Evolutionary conservation across 2,329 filamentous ascomycete genomes (phyloP).

Genomic region (Incumbomyces delicatus): DNA sequence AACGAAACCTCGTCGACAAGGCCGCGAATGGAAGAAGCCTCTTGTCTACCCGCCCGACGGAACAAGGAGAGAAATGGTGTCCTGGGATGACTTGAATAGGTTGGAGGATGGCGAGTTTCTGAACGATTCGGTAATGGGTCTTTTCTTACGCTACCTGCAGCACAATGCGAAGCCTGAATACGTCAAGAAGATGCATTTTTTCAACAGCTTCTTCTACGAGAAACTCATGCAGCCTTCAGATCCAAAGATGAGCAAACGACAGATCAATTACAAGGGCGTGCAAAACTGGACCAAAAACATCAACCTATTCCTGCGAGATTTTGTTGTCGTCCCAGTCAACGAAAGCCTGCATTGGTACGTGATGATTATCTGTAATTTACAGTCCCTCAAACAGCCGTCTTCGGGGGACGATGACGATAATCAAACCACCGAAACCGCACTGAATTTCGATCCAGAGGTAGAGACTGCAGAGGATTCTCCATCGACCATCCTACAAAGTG

Average conservation of each 20-base stretch:
- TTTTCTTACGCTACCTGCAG: slow-evolving; percentile 71
- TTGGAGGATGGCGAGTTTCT: slow-evolving; percentile 78
- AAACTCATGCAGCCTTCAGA: slow-evolving; percentile 54
- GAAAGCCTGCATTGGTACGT: slow-evolving; percentile 86
- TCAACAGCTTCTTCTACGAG: slow-evolving; percentile 81
- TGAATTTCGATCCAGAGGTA: slow-evolving; percentile 10
- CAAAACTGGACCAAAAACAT: slow-evolving; percentile 78
- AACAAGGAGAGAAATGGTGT: slow-evolving; percentile 38
- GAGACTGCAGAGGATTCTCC: slow-evolving; percentile 5
- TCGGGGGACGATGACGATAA: slow-evolving; percentile 6
- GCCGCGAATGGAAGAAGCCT: slow-evolving; percentile 25
- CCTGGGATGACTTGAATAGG: slow-evolving; percentile 46
- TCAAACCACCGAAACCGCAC: not conserved
- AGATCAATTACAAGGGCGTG: slow-evolving; percentile 76
- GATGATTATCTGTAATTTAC: slow-evolving; percentile 85
- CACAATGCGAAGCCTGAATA: slow-evolving; percentile 46
- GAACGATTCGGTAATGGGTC: slow-evolving; percentile 86
- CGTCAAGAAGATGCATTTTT: slow-evolving; percentile 65
- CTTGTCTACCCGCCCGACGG: slow-evolving; percentile 37
- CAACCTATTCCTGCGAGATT: slow-evolving; percentile 77
- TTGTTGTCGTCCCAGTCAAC: slow-evolving; percentile 85
- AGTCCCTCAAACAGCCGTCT: slow-evolving; percentile 41
- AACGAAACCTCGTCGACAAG: not conserved
- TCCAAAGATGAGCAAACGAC: slow-evolving; percentile 31
- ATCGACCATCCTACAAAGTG: not conserved